phyloP scores from a whole-genome alignment of 768 basidiomycete species.

The Crassisporium funariophilum region DNA sequence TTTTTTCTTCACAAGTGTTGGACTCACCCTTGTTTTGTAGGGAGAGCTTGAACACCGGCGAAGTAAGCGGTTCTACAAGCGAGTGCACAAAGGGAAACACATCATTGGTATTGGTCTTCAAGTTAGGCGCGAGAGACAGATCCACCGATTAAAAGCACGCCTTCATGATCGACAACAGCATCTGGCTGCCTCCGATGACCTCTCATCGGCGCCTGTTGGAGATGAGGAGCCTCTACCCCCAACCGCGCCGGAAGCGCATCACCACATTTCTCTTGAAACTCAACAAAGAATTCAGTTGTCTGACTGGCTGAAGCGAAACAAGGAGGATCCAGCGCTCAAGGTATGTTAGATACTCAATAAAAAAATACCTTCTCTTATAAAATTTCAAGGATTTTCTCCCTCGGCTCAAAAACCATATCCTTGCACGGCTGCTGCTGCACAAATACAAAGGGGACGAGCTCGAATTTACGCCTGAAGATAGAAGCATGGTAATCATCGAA shows the following conservation, averaged over 20 bases:
- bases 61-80: conserved; percentile 36
- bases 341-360: conserved; percentile 10
- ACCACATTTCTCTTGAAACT: neutral
- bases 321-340: conserved; percentile 20
- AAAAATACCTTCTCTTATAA: neutral
- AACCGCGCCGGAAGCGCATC: neutral
- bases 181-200: conserved; percentile 19
- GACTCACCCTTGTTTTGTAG: conserved; percentile 20
- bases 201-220: conserved; percentile 10
- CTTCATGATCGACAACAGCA: no score
- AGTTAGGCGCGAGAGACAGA: neutral
- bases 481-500: conserved; percentile 19
- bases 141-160: neutral
- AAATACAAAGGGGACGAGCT: conserved; percentile 25
- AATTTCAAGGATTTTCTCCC: conserved; percentile 24
- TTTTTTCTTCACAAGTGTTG: neutral
- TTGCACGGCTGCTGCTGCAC: conserved; percentile 20
- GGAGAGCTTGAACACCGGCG: conserved; percentile 40
- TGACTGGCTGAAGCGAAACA: conserved; percentile 10
- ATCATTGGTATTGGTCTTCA: neutral
- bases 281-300: neutral
- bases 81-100: neutral
- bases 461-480: conserved; percentile 14
- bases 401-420: conserved; percentile 17
- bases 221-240: neutral